Evolutionary conservation across 257 asterid species (phyloP).

Genomic region (Salvia miltiorrhiza): DNA sequence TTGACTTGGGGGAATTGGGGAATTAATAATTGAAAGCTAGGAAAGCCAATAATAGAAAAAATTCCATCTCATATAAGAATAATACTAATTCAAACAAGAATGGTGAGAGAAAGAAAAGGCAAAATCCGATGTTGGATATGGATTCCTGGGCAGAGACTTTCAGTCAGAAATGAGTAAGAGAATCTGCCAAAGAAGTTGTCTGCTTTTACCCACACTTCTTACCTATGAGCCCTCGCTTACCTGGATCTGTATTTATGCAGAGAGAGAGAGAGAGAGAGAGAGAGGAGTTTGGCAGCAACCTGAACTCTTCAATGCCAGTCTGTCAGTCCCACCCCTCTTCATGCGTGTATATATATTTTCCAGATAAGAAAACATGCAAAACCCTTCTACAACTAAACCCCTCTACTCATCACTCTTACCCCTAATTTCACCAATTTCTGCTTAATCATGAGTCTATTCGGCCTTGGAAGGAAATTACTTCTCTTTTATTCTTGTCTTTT

Average conservation of each 20-base stretch:
- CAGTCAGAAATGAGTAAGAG: conserved; percentile 19
- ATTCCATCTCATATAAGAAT: background rate
- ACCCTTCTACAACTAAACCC: conserved; percentile 6
- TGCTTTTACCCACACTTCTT: conserved; percentile 30
- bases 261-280: conserved; percentile 10
- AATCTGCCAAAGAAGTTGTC: conserved; percentile 25
- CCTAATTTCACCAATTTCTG: background rate
- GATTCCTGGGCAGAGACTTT: background rate
- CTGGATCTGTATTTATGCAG: conserved; percentile 11
- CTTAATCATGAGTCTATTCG: conserved; percentile 43
- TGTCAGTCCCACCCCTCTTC: conserved; percentile 30
- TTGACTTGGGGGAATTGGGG: too few species aligned
- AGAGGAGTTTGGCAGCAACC: conserved; percentile 14
- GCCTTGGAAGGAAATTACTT: conserved; percentile 43
- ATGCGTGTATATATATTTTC: conserved; percentile 18
- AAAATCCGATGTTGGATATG: background rate
- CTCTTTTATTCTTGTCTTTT: background rate
- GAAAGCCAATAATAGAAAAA: background rate
- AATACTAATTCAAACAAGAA: background rate
- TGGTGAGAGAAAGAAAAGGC: background rate
- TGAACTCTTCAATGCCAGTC: conserved; percentile 41
- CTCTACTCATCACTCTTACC: background rate
- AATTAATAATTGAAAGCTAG: too few species aligned
- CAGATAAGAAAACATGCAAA: conserved; percentile 26
- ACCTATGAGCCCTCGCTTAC: conserved; percentile 17